Evolutionary conservation across 2,329 filamentous ascomycete species (phyloP).

Genomic region (Fusarium fujikuroi): DNA sequence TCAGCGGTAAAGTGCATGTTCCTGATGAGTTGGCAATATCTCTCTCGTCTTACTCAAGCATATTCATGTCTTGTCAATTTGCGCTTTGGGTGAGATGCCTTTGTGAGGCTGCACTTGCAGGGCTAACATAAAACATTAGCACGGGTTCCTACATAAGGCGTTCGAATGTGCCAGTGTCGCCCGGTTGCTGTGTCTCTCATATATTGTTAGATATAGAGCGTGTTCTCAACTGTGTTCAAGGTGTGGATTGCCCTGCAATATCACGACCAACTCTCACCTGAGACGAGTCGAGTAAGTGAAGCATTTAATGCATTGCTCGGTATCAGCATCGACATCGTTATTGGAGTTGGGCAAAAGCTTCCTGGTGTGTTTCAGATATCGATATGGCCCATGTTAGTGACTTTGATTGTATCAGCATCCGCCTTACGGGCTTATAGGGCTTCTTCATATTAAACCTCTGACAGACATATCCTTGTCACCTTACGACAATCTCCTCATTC

Average conservation of each 20-base stretch:
- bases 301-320: background rate
- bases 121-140: conserved; percentile 1
- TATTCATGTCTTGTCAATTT: background rate
- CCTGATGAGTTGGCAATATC: conserved; percentile 4
- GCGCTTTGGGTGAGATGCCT: background rate
- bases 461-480: background rate
- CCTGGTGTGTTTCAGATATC: background rate
- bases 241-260: background rate
- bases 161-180: background rate
- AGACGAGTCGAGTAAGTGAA: background rate
- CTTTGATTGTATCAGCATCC: background rate
- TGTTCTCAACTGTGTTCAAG: background rate
- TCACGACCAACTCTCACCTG: background rate
- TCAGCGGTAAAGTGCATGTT: conserved; percentile 20
- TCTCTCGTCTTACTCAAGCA: background rate
- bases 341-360: background rate
- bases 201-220: background rate
- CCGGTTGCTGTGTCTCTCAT: background rate
- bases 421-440: background rate
- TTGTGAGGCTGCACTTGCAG: background rate
- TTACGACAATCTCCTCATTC: background rate
- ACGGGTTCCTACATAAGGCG: conserved; percentile 12
- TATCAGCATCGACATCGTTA: background rate
- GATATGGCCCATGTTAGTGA: background rate
- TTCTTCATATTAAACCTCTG: background rate